Base-by-base conservation (phyloP, 768 basidiomycete species). In the Lentinula edodes region DNA sequence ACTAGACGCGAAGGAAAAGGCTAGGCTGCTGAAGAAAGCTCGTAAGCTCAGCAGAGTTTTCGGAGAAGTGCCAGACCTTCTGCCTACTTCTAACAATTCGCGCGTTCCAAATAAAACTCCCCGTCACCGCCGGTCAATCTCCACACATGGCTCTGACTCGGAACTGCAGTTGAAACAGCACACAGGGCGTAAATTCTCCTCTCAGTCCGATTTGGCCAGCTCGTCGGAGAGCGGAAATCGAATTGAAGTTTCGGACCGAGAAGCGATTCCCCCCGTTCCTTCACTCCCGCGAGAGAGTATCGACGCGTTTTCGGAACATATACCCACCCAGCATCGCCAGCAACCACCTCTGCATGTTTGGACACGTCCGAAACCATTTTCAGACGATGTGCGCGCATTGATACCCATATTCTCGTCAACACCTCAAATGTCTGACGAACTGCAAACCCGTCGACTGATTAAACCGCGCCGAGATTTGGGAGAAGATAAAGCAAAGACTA, bases 21-120 rank as follows among this genome's bases (percentile, higher is more conserved):
- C 69, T 57, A 73, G 71, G 63, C 66, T 78, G 55, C 62, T 79
- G 58, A 73, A 72, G 66, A 79, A 80, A 62, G 72, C 75, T 28
- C 71, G 76, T 41, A 82, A 79, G 63, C 69, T 83, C 52, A 76
- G 75, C 63, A 74, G 71, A 54, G 74, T 79, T 52, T 75, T 84
- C 45, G 64, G 59, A n/a, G 42, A 63, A 42, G 38, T 52, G 18
- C 51, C 55, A 58, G 58, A 57, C 9, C 5, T 58, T 6, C 55
- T 23, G 39, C 55, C 10, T 41, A 20, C 39, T 28, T 20, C 55
- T 28, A 12, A n/a, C 16, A 41, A 12, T 38, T 41, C 23, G 41
- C 39, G 38, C 39, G 43, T n/a, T 16, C 20, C 20, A 2, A n/a
- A 13, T 15, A 42, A 39, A 32, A 38, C 45, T 18, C 42, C 58